These are phyloP conservation scores for Rubia tinctorum DNA, from an alignment of 305 asterid species.

Conservation along the genomic window DNA sequence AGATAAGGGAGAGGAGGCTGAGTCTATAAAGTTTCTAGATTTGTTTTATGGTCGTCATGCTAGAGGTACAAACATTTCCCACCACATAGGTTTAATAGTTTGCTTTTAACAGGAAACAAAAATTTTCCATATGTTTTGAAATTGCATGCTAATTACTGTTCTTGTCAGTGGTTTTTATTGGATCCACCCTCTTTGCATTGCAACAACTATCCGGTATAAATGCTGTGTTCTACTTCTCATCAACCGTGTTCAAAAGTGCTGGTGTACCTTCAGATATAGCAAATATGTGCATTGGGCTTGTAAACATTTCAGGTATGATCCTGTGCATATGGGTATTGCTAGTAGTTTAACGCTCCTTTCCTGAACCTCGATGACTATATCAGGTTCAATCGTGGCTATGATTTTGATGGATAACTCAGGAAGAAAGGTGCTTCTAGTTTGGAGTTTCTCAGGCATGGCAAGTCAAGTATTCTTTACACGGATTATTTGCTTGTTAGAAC, in stretches of 20 bases:
- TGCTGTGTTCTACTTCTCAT: slow-evolving; percentile 93
- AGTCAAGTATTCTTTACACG: slow-evolving; percentile 36
- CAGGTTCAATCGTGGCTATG: slow-evolving; percentile 87
- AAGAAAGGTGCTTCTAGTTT: slow-evolving; percentile 74
- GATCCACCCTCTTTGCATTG: slow-evolving; percentile 73
- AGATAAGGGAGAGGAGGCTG: slow-evolving; percentile 65
- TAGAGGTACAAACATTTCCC: slow-evolving; percentile 42
- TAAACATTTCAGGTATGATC: slow-evolving; percentile 63
- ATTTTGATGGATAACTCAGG: slow-evolving; percentile 92
- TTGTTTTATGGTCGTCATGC: slow-evolving; percentile 64
- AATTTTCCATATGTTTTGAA: not conserved
- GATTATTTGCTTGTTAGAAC: slow-evolving; percentile 13
- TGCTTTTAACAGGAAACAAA: slow-evolving; percentile 7
- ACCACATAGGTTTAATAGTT: slow-evolving; percentile 7
- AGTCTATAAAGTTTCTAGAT: slow-evolving; percentile 57
- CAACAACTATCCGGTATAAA: slow-evolving; percentile 97
- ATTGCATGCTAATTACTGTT: slow-evolving; percentile 18
- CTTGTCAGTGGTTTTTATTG: slow-evolving; percentile 76
- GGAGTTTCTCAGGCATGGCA: slow-evolving; percentile 98
- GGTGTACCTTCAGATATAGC: slow-evolving; percentile 85
- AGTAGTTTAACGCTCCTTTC: slow-evolving; percentile 9
- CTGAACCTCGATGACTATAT: slow-evolving; percentile 14
- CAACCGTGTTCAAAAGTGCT: slow-evolving; percentile 79
- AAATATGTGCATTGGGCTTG: slow-evolving; percentile 72
- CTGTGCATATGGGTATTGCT: slow-evolving; percentile 10